Conservation (phyloP, 495 filamentous ascomycete species). For the Trichoderma parareesei region DNA sequence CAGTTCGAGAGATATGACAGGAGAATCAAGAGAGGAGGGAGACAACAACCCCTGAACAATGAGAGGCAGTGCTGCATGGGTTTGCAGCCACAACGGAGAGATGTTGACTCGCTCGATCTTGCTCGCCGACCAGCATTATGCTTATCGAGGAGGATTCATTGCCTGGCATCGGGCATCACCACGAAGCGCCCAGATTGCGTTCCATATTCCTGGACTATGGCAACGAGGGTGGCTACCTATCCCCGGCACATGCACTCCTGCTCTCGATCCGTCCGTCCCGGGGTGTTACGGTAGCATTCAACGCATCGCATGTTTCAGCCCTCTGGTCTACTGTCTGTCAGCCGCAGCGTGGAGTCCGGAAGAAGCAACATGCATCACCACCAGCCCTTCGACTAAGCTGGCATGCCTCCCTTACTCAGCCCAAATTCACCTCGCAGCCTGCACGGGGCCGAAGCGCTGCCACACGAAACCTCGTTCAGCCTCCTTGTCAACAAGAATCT, state of each 20-base stretch:
- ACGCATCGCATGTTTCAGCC: too few species aligned
- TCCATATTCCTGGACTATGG: not conserved
- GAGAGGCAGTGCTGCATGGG: not conserved
- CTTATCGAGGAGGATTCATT: not conserved
- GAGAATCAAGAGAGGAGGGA: not conserved
- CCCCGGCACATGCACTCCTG: too few species aligned
- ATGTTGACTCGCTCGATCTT: not conserved
- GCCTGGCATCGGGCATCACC: not conserved
- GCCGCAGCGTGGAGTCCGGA: not conserved
- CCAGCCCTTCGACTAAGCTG: not conserved
- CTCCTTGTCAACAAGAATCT: not conserved
- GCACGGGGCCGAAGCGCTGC: not conserved
- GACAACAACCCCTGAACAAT: not conserved
- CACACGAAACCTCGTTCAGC: not conserved
- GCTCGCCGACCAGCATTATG: not conserved
- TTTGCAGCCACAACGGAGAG: not conserved
- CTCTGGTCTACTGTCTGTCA: too few species aligned
- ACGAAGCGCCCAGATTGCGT: not conserved
- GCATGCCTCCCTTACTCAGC: not conserved
- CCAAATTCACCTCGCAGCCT: not conserved
- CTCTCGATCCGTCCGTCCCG: too few species aligned
- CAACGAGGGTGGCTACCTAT: not conserved
- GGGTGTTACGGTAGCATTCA: too few species aligned
- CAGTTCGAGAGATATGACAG: not conserved
- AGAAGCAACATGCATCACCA: not conserved